A percentile compares a stretch with the other conserved stretches of the same genome.
These are phyloP conservation scores for Fusarium euwallaceae DNA, from an alignment of 2,329 filamentous ascomycete genomes.

Conservation along the genomic window DNA sequence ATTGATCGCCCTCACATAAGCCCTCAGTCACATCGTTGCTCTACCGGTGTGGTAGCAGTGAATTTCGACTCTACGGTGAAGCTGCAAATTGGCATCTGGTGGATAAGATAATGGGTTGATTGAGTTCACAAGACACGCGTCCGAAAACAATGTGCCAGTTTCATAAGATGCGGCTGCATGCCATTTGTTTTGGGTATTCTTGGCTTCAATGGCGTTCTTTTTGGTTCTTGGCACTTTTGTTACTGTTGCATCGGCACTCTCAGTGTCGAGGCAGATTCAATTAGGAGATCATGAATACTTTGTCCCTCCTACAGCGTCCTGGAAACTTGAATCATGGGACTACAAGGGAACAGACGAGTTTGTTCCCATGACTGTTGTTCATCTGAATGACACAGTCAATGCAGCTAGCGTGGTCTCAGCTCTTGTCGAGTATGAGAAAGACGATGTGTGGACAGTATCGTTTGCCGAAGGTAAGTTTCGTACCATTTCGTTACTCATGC, in stretches of 20 bases:
- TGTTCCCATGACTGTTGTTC: slow-evolving; percentile 18
- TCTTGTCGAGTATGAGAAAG: neutral
- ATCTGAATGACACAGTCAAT: neutral
- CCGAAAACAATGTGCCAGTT: neutral
- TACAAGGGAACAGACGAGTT: neutral
- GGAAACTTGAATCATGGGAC: slow-evolving; percentile 21
- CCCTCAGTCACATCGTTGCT: neutral
- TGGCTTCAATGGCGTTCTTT: slow-evolving; percentile 7
- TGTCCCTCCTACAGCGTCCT: slow-evolving; percentile 12
- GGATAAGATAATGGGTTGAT: neutral
- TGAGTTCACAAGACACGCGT: neutral
- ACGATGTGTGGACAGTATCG: slow-evolving; percentile 21
- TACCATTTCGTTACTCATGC: fast-evolving
- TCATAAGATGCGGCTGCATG: neutral
- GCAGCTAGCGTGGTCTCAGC: neutral
- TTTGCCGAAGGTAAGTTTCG: slow-evolving; percentile 2
- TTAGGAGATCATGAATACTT: slow-evolving; percentile 22
- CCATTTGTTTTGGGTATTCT: neutral
- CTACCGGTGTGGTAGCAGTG: neutral
- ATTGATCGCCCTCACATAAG: neutral
- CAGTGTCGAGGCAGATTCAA: slow-evolving; percentile 28
- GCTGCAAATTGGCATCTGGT: neutral
- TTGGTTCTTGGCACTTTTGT: slow-evolving; percentile 8
- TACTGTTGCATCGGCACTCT: neutral
- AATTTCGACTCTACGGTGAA: neutral